phyloP scores from a whole-genome alignment of 441 rosid genomes.

The Populus hybrid region DNA sequence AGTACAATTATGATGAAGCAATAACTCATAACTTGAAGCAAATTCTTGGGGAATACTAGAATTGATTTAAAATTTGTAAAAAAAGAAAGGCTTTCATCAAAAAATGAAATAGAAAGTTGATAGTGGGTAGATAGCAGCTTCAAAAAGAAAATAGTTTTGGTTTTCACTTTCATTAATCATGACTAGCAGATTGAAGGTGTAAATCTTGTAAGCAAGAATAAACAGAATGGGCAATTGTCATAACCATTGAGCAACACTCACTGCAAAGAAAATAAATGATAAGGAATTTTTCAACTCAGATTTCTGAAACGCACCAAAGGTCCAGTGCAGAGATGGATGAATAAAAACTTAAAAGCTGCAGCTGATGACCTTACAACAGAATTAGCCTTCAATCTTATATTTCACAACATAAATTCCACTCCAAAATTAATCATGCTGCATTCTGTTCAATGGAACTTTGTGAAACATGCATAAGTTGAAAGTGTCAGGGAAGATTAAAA shows the following conservation, averaged over 20 bases:
- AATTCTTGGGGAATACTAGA: not conserved
- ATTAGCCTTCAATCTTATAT: not conserved
- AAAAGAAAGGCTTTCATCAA: not conserved
- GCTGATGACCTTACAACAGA: not conserved
- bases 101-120: too few species aligned
- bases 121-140: not conserved
- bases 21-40: not conserved
- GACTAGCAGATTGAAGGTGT: not conserved
- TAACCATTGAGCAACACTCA: not conserved
- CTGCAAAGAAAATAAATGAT: not conserved
- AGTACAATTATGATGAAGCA: not conserved
- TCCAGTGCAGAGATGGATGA: not conserved
- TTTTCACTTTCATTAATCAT: not conserved
- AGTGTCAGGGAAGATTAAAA: not conserved
- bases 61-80: not conserved
- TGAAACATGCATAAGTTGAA: constrained; percentile 4
- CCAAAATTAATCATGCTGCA: not conserved
- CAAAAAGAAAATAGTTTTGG: not conserved
- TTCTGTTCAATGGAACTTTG: not conserved
- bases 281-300: not conserved
- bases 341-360: not conserved
- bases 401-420: not conserved
- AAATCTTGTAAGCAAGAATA: not conserved
- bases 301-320: not conserved
- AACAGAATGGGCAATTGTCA: not conserved